Base-by-base conservation (phyloP, 2,329 filamentous ascomycete species). In the Apiospora kogelbergensis region DNA sequence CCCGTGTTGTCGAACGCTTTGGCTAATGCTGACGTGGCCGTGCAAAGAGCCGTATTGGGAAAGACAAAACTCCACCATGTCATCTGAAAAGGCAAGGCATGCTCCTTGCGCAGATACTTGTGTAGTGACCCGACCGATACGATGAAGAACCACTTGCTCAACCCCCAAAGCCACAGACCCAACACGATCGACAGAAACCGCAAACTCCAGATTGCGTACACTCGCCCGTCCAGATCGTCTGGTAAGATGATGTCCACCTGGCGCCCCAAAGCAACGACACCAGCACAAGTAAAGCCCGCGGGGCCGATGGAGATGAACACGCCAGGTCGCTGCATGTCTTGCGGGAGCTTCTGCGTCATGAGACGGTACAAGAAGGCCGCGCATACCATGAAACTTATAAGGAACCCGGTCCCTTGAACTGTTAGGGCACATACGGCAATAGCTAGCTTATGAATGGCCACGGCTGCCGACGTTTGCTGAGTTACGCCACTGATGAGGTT, bases 231-330 rank as follows among this genome's bases (percentile, higher is more conserved):
- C 66, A 84, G 84, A 63, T 79, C 74, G 2, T 77, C 66, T 0
- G 85, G 85, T 40, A 87, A 76, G 26, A 88, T 81, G 2, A 74
- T 71, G 2, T 78, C 70, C 6, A 84, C 77, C 69, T 84, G 79
- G 45, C 75, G 80, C n/a, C 84, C 85, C 6, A 87, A 79, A 64
- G 81, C 79, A 3, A 85, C 84, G 24, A 86, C 75, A 11, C 85
- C 84, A 3, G 81, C 83, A 10, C 83, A 83, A 0, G 85, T 86
- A 71, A 87, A 87, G 2, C 88, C 92, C 65, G 88, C 90, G 0
- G 93, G 93, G 42, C 93, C 93, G 37, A 96, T 92, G 1, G 89
- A 91, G 70, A 96, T 93, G 77, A 96, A 96, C 69, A 97, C 94
- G 74, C 91, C 93, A 0, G 93, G 93, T 13, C 93, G 88, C 24